These are phyloP conservation scores for Xylariomycetidae sp. DNA, from an alignment of 2,329 filamentous ascomycete genomes.

Conservation along the genomic window DNA sequence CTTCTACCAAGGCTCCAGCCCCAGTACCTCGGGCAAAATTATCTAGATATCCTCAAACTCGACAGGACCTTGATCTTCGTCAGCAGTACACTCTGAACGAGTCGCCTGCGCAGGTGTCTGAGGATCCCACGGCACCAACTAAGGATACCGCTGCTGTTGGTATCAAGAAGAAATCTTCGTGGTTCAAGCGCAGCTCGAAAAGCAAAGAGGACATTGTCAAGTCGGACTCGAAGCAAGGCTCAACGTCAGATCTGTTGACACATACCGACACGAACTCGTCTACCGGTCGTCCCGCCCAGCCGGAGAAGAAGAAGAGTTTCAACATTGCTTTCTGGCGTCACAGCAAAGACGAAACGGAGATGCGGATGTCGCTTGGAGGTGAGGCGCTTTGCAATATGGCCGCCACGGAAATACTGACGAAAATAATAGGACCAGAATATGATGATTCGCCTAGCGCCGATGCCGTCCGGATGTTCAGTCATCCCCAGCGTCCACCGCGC, in stretches of 20 bases:
- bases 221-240: constrained; percentile 7
- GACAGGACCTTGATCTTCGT: constrained; percentile 16
- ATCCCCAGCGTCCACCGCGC: constrained; percentile 9
- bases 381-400: constrained; percentile 23
- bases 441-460: constrained; percentile 25
- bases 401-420: too few relatives aligned
- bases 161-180: constrained; percentile 42
- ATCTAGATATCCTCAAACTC: constrained; percentile 9
- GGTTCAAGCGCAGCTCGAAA: constrained; percentile 48
- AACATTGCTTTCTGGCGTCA: constrained; percentile 53
- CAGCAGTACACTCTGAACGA: constrained; percentile 24
- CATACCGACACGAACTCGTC: constrained; percentile 19
- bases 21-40: constrained; percentile 24
- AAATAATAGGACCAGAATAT: too few relatives aligned
- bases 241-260: constrained; percentile 11
- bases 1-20: constrained; percentile 33
- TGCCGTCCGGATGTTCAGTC: constrained; percentile 15
- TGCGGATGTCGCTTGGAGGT: constrained; percentile 40
- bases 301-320: constrained; percentile 45
- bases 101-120: constrained; percentile 4
- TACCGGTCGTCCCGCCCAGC: constrained; percentile 8
- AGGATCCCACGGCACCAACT: constrained; percentile 13
- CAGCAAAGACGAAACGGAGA: constrained; percentile 34
- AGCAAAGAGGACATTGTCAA: constrained; percentile 21
- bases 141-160: constrained; percentile 20